Conservation (phyloP, 2,329 filamentous ascomycete species). For the Trichocomaceae sp. region DNA sequence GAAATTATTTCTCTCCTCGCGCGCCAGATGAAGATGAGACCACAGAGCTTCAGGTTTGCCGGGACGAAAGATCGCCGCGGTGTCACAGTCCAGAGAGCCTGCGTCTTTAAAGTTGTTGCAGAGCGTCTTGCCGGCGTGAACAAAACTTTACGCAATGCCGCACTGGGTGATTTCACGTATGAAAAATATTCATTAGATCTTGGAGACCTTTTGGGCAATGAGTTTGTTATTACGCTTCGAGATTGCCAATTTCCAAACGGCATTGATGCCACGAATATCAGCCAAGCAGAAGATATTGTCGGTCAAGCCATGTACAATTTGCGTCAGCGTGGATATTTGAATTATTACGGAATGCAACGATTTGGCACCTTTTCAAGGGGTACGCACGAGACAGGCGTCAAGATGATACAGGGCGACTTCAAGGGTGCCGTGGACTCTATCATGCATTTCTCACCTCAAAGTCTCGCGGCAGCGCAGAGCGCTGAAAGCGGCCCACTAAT, state of each 20-base stretch:
- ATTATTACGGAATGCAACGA: conserved; percentile 96
- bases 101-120: conserved; percentile 54
- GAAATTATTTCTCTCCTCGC: conserved; percentile 74
- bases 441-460: conserved; percentile 61
- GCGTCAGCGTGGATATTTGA: conserved; percentile 74
- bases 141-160: conserved; percentile 53
- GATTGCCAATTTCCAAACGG: conserved; percentile 62
- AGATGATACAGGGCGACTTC: conserved; percentile 76
- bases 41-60: conserved; percentile 69
- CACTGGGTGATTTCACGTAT: conserved; percentile 76
- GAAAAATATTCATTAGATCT: conserved; percentile 65
- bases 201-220: conserved; percentile 79
- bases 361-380: conserved; percentile 84
- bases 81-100: conserved; percentile 76
- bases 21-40: conserved; percentile 61
- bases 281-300: conserved; percentile 41
- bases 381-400: conserved; percentile 76
- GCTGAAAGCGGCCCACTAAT: conserved; percentile 44
- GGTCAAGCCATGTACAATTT: conserved; percentile 60
- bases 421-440: conserved; percentile 73
- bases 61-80: conserved; percentile 88
- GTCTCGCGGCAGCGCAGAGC: conserved; percentile 52
- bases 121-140: conserved; percentile 61
- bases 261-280: conserved; percentile 35
- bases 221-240: conserved; percentile 86